Percentiles rank a stretch among this genome's conserved stretches.
These are phyloP conservation scores for Leptomonas pyrrhocoris DNA, from an alignment of 208 protist species.

Conservation along the genomic window DNA sequence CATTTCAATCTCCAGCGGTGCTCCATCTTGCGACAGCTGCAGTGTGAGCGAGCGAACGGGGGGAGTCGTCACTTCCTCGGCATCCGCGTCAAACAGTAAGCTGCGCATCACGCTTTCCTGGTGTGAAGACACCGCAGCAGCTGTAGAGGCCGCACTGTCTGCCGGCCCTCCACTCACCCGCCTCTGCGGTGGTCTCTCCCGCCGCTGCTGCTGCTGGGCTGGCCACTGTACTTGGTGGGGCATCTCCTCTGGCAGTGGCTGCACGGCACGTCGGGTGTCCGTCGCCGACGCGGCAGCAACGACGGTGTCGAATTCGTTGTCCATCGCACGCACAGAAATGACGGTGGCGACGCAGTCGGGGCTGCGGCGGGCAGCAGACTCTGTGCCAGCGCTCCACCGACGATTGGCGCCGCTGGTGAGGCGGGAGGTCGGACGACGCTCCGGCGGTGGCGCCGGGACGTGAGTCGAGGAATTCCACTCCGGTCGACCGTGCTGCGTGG, in stretches of 20 bases:
- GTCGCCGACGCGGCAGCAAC: background rate
- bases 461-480: slow-evolving; percentile 3
- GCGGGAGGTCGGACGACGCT: background rate
- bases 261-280: slow-evolving; percentile 8
- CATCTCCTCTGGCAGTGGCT: background rate
- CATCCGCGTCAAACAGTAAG: slow-evolving; percentile 20
- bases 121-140: background rate
- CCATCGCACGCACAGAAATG: background rate
- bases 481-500: background rate
- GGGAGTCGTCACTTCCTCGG: background rate
- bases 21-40: background rate
- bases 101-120: slow-evolving; percentile 14
- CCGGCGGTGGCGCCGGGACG: slow-evolving; percentile 11
- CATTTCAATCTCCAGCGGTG: background rate
- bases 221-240: background rate
- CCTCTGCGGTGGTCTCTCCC: too few species aligned
- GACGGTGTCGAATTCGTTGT: background rate
- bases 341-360: background rate
- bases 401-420: background rate
- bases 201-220: background rate
- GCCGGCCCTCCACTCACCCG: too few species aligned
- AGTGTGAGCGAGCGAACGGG: background rate
- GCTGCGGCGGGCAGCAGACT: background rate
- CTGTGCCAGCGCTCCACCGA: background rate
- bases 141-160: background rate